Conservation (phyloP, 805 yeast genomes). For the Wickerhamomyces strasburgensis region DNA sequence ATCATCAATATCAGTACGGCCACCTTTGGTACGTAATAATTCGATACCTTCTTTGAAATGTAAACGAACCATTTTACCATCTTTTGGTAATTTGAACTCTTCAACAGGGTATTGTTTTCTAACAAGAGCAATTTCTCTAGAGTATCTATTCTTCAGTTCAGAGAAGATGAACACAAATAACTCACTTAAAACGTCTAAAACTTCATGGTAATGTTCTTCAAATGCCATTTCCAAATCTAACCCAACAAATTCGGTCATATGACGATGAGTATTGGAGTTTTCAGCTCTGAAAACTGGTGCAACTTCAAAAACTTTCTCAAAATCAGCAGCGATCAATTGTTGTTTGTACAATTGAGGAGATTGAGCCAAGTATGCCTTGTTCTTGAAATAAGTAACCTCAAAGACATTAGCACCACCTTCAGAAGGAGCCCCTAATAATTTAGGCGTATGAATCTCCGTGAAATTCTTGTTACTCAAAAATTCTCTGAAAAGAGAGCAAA, state of each 20-base stretch:
- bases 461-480: constrained; percentile 64
- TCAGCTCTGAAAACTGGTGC: constrained; percentile 99
- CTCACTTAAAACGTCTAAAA: constrained; percentile 54
- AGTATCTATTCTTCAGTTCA: constrained; percentile 74
- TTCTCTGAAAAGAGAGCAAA: constrained; percentile 84
- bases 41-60: constrained; percentile 89
- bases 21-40: constrained; percentile 82
- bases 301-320: constrained; percentile 91
- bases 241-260: constrained; percentile 97
- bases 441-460: constrained; percentile 94
- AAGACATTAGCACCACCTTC: constrained; percentile 99
- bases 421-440: constrained; percentile 89
- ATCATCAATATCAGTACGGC: constrained; percentile 66
- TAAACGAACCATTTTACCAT: constrained; percentile 88
- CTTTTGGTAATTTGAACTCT: constrained; percentile 90
- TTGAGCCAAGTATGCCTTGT: constrained; percentile 92
- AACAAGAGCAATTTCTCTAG: constrained; percentile 80
- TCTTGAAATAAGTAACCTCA: constrained; percentile 88
- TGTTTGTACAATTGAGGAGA: constrained; percentile 98
- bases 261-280: constrained; percentile 98
- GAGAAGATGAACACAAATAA: constrained; percentile 85
- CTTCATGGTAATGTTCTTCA: constrained; percentile 98
- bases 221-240: constrained; percentile 97
- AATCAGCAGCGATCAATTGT: constrained; percentile 96
- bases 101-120: constrained; percentile 96